These are phyloP conservation scores for Golubevia pallescens DNA, from an alignment of 1,284 basidiomycete species.

Conservation along the genomic window DNA sequence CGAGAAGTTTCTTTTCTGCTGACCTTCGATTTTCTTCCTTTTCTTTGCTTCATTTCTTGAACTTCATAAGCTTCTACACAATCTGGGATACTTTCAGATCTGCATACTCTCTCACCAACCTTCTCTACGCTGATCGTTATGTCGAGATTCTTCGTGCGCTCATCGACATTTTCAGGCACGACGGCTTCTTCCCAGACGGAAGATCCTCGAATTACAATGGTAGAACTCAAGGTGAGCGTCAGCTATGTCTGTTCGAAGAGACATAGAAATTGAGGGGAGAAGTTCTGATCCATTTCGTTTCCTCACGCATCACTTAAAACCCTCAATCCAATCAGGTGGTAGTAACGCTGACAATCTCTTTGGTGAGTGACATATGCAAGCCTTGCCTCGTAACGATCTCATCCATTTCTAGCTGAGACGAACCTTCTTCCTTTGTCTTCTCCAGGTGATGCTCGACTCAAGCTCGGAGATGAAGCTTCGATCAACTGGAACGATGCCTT, in stretches of 20 bases:
- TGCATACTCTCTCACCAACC: conserved; percentile 18
- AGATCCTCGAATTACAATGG: conserved; percentile 23
- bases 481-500: conserved; percentile 26
- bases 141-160: conserved; percentile 20
- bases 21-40: not conserved
- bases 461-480: not conserved
- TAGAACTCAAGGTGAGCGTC: conserved; percentile 17
- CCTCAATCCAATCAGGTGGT: conserved; percentile 4
- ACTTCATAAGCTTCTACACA: not conserved
- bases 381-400: conserved; percentile 2
- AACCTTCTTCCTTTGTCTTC: too few relatives aligned
- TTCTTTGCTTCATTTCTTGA: not conserved
- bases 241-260: too few relatives aligned
- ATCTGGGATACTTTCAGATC: conserved; percentile 13
- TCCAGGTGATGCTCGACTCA: not conserved
- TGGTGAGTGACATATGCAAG: conserved; percentile 29
- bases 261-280: too few relatives aligned
- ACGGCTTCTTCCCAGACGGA: conserved; percentile 32
- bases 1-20: not conserved
- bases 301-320: too few relatives aligned
- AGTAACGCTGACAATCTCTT: conserved; percentile 36
- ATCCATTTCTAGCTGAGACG: too few relatives aligned
- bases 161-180: conserved; percentile 25
- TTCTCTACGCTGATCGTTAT: conserved; percentile 18
- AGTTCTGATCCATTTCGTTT: too few relatives aligned